These are phyloP conservation scores for Ascodesmis nigricans DNA, from an alignment of 495 filamentous ascomycete species.

Conservation along the genomic window DNA sequence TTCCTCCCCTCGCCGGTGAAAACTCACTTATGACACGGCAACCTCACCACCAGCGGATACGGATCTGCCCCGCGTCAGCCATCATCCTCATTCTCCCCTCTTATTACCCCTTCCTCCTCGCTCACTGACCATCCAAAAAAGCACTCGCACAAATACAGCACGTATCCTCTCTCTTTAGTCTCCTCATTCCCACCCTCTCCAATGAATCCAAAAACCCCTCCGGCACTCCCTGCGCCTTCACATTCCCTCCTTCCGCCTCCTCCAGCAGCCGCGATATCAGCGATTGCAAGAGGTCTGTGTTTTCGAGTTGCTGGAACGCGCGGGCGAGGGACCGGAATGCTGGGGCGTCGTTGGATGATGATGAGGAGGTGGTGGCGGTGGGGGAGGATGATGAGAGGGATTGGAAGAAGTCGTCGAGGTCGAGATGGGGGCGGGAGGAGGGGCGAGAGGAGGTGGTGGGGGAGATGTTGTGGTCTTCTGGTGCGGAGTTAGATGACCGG, in stretches of 20 bases:
- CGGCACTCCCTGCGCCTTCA: constrained; percentile 47
- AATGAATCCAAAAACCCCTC: constrained; percentile 62
- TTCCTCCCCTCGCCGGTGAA: not conserved
- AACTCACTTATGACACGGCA: constrained; percentile 43
- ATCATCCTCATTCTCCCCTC: no score
- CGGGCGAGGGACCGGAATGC: constrained; percentile 38
- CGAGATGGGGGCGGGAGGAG: constrained; percentile 39
- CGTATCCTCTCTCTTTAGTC: constrained; percentile 39
- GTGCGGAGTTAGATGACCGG: constrained; percentile 3
- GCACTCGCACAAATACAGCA: constrained; percentile 75
- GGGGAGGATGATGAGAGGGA: constrained; percentile 44
- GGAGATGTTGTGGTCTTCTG: constrained; percentile 71
- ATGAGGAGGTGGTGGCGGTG: no score
- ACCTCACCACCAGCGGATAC: constrained; percentile 63
- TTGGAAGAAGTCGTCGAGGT: constrained; percentile 74
- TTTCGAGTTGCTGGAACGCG: constrained; percentile 25
- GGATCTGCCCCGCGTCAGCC: constrained; percentile 24
- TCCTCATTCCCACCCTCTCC: constrained; percentile 54
- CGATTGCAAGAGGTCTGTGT: constrained; percentile 28
- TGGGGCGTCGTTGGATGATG: no score
- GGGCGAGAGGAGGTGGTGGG: constrained; percentile 22
- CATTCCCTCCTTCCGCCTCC: constrained; percentile 43
- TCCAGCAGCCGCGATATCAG: constrained; percentile 41
- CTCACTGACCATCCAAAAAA: constrained; percentile 49
- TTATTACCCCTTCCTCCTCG: not conserved